A percentile compares a stretch with the other conserved stretches of the same genome.
Conservation (phyloP, 2,329 filamentous ascomycete species). For the Macrophomina tecta region DNA sequence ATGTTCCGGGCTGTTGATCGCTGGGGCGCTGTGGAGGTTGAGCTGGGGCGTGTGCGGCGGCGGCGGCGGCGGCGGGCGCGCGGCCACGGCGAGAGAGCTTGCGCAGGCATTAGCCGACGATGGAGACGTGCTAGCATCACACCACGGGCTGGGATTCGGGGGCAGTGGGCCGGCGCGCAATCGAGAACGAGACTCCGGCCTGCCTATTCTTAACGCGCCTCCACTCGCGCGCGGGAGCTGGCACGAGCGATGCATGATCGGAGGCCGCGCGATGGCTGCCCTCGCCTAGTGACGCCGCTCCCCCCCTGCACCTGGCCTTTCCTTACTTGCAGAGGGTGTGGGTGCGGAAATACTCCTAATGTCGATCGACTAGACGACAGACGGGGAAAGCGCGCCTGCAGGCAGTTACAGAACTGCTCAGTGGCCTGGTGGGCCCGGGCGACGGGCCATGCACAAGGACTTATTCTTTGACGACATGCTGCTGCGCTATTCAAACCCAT, state of each 20-base stretch:
- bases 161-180: slow-evolving; percentile 21
- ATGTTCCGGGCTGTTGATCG: slow-evolving; percentile 26
- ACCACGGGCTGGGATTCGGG: slow-evolving; percentile 18
- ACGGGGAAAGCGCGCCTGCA: slow-evolving; percentile 24
- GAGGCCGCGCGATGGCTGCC: slow-evolving; percentile 20
- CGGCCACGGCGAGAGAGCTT: neutral
- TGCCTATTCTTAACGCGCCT: slow-evolving; percentile 28
- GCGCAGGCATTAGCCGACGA: slow-evolving; percentile 24
- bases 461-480: slow-evolving; percentile 30
- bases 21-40: slow-evolving; percentile 11
- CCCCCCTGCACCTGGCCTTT: slow-evolving; percentile 20
- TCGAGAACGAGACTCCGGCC: slow-evolving; percentile 24
- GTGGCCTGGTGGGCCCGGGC: slow-evolving; percentile 28
- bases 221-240: slow-evolving; percentile 26
- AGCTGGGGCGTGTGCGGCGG: slow-evolving; percentile 13
- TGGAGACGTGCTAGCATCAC: slow-evolving; percentile 18
- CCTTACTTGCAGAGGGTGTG: slow-evolving; percentile 23
- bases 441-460: slow-evolving; percentile 28
- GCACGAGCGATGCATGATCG: slow-evolving; percentile 26
- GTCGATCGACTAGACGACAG: slow-evolving; percentile 24
- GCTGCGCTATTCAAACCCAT: slow-evolving; percentile 29
- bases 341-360: slow-evolving; percentile 22
- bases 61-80: neutral
- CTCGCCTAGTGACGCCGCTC: neutral
- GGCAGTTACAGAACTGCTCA: slow-evolving; percentile 28